These are phyloP conservation scores for Metrosideros polymorpha DNA, from an alignment of 441 rosid species.

Conservation along the genomic window DNA sequence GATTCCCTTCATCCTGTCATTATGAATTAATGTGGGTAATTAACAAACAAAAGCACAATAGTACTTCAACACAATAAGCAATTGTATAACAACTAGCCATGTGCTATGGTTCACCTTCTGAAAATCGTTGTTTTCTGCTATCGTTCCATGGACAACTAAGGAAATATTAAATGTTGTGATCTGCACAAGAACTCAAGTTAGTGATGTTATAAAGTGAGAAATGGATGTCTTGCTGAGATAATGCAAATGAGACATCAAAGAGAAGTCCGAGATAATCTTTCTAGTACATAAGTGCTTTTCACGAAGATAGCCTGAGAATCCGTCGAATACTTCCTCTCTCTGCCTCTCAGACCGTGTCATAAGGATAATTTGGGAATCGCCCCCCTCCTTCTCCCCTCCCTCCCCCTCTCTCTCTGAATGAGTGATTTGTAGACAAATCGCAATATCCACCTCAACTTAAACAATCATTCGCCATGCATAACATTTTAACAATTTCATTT, in stretches of 20 bases:
- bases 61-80: neutral
- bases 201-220: neutral
- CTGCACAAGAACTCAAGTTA: slow-evolving; percentile 20
- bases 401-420: neutral
- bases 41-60: neutral
- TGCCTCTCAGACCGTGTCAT: neutral
- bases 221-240: neutral
- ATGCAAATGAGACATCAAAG: neutral
- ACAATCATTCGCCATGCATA: neutral
- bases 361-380: neutral
- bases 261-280: neutral
- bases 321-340: neutral
- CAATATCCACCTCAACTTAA: neutral
- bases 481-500: neutral
- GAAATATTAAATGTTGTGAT: slow-evolving; percentile 55
- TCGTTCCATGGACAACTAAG: slow-evolving; percentile 56
- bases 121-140: slow-evolving; percentile 48
- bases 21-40: neutral
- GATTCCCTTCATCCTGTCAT: slow-evolving; percentile 42
- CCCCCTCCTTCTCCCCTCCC: neutral
- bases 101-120: slow-evolving; percentile 23
- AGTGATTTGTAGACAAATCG: neutral
- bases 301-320: neutral
- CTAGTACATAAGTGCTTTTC: neutral
- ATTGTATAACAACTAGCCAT: neutral